phyloP scores from a whole-genome alignment of 306 rosid genomes.

The Quercus parvula region DNA sequence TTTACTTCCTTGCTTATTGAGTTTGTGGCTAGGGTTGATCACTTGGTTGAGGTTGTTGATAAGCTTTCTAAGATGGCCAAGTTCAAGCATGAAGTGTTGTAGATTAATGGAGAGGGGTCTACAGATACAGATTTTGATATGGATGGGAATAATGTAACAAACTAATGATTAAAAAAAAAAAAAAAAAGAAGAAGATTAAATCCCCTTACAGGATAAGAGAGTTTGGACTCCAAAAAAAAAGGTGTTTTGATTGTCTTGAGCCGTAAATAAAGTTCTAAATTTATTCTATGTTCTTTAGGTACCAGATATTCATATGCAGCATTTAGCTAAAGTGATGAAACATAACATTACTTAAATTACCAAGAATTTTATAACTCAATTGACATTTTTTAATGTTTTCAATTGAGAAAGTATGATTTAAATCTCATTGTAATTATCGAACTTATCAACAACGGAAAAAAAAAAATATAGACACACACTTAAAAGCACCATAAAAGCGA shows the following conservation, averaged over 20 bases:
- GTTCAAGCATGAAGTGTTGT: conserved; percentile 33
- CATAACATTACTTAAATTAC: neutral
- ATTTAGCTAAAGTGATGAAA: neutral
- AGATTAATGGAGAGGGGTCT: neutral
- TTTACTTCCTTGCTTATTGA: conserved; percentile 67
- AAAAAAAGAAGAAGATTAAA: neutral
- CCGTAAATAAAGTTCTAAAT: neutral
- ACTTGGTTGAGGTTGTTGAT: conserved; percentile 64
- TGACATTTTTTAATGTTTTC: too few species aligned
- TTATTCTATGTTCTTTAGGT: too few species aligned
- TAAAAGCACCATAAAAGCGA: too few species aligned
- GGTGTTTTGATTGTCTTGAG: neutral
- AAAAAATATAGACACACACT: too few species aligned
- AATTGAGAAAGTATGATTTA: too few species aligned
- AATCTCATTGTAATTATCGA: too few species aligned
- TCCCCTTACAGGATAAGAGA: neutral
- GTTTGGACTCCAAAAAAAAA: neutral
- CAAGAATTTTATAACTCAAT: too few species aligned
- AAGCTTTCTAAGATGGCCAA: conserved; percentile 66
- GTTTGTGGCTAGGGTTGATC: conserved; percentile 76
- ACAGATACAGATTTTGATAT: neutral
- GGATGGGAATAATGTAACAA: neutral
- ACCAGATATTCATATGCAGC: neutral
- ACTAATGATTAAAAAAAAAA: neutral
- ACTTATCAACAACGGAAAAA: too few species aligned